Percentiles rank a stretch among this genome's conserved stretches.
Conservation (phyloP, 805 yeast genomes). For the Metschnikowia gelsemii region DNA sequence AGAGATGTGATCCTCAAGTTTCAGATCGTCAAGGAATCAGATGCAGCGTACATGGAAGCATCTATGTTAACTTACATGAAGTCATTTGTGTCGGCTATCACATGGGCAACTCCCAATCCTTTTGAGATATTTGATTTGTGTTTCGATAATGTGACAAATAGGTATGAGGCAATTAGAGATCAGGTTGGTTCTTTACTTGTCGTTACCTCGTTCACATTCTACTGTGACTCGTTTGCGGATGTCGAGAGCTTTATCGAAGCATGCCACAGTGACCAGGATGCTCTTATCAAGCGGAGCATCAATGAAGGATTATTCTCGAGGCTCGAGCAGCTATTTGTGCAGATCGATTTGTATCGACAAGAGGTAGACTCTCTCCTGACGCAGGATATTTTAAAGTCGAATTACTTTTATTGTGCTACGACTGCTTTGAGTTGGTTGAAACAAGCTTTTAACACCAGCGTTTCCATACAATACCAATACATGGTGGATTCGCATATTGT, state of each 20-base stretch:
- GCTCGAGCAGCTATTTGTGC: slow-evolving; percentile 3
- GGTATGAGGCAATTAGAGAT: slow-evolving; percentile 70
- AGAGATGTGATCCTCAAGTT: slow-evolving; percentile 46
- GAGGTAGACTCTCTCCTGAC: slow-evolving; percentile 41
- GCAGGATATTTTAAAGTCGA: slow-evolving; percentile 57
- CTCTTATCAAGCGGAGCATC: slow-evolving; percentile 9
- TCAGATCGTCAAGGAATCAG: slow-evolving; percentile 48
- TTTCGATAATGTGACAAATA: slow-evolving; percentile 55
- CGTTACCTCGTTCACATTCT: slow-evolving; percentile 42
- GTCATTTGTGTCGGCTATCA: slow-evolving; percentile 47
- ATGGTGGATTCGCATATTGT: slow-evolving; percentile 51
- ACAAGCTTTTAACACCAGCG: slow-evolving; percentile 52
- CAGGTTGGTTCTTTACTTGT: slow-evolving; percentile 63
- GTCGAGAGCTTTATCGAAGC: slow-evolving; percentile 41
- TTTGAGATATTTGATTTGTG: slow-evolving; percentile 44
- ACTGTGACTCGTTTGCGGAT: slow-evolving; percentile 41
- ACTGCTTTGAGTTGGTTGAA: slow-evolving; percentile 63
- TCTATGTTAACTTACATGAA: slow-evolving; percentile 58
- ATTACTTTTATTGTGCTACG: slow-evolving; percentile 61
- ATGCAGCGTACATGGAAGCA: slow-evolving; percentile 64
- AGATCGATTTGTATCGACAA: slow-evolving; percentile 42
- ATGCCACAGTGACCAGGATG: slow-evolving; percentile 22
- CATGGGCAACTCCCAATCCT: slow-evolving; percentile 56
- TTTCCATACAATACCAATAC: slow-evolving; percentile 52
- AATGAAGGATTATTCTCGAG: slow-evolving; percentile 40